Evolutionary conservation across 169 alveolate species (phyloP), one percentile per base, ranked within the genome.

Genomic region (Plasmodium sp.): DNA sequence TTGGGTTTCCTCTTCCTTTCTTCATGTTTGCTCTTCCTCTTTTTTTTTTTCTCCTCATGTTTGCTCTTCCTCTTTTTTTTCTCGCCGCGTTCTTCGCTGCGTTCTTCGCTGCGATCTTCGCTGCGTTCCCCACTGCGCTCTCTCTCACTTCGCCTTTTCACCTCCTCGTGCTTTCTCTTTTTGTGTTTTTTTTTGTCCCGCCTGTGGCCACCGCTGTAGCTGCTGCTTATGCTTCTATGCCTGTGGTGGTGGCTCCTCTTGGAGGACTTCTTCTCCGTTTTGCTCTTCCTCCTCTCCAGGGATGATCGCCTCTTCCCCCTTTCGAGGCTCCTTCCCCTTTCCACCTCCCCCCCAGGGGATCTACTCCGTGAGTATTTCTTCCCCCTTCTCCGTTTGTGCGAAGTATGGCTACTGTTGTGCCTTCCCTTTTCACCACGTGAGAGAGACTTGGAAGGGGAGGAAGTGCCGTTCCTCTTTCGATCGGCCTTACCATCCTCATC

Each of bases 11-110:
- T 84, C 31, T 84, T 73, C 7, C 16, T 81, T 27, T 77, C 51
- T 77, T 77, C 58, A 77, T 77, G 22, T 12, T 77, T 77, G 62
- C 43, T 82, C 36, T 71, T 67, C 54, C 34, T 84, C n/a, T 82
- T 33, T 82, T 71, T 31, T 45, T 34, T 72, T 51, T 48, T 73
- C 58, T 34, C 36, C 54, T 62, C 56, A 45, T 73, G 56, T 7
- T 67, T 73, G 16, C 54, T 73, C 48, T 85, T 36, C n/a, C 71
- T 22, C 62, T 51, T 74, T 85, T 85, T 85, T 56, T 72, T 84
- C 7, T 62, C 81, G 16, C 18, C 36, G 31, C 36, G 54, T 73
- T 71, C 56, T 43, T 84, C 36, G 41, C 22, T 33, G 31, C 36
- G 54, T 73, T 71, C 56, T 43, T 84, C 36, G 41, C 22, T 33